Conservation (phyloP, 129 eudicot species). For the Arctium minus region DNA sequence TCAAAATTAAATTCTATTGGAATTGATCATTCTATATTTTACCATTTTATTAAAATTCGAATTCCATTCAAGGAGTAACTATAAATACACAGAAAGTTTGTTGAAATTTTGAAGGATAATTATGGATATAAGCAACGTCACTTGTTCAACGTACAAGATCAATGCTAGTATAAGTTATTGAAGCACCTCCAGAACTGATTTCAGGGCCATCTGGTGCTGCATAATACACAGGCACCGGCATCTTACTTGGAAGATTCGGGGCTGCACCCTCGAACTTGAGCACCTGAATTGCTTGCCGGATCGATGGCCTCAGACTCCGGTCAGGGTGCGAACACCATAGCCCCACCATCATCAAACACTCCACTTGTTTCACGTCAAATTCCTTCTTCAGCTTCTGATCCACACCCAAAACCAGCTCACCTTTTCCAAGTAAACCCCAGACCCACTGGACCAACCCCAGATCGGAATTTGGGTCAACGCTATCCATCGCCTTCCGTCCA, state of each 20-base stretch:
- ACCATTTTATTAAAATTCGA: neutral
- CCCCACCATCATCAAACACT: conserved; percentile 38
- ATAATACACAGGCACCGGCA: conserved; percentile 39
- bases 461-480: conserved; percentile 15
- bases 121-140: neutral
- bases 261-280: conserved; percentile 34
- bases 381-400: conserved; percentile 14
- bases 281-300: conserved; percentile 33
- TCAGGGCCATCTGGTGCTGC: conserved; percentile 16
- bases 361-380: conserved; percentile 21
- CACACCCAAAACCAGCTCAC: conserved; percentile 31
- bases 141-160: conserved; percentile 16
- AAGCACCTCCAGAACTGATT: conserved; percentile 30
- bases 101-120: neutral
- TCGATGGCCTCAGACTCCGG: conserved; percentile 27
- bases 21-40: no score
- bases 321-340: conserved; percentile 45
- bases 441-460: conserved; percentile 42
- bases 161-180: conserved; percentile 33
- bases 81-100: neutral
- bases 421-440: conserved; percentile 49
- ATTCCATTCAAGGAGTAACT: neutral
- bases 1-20: neutral
- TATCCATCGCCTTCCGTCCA: conserved; percentile 34
- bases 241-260: conserved; percentile 42